Percentiles rank a stretch among this genome's conserved stretches.
Conservation (phyloP, 2,329 filamentous ascomycete genomes). For the Dothideomycetidae sp. region DNA sequence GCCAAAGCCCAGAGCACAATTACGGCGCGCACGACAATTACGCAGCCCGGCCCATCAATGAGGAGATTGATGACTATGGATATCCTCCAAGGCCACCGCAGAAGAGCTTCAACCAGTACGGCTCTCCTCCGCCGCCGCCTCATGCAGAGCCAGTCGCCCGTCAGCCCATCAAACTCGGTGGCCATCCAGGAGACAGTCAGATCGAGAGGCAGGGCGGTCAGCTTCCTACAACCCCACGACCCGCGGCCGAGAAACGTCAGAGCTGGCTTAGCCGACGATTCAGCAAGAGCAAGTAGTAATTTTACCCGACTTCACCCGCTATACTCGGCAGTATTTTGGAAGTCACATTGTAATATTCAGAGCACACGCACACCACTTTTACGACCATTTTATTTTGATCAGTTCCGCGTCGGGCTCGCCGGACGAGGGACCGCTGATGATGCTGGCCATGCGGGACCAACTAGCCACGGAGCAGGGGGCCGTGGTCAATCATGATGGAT, state of each 20-base stretch:
- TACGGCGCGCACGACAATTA: slow-evolving; percentile 26
- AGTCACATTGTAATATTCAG: too few species aligned
- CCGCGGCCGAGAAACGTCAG: slow-evolving; percentile 55
- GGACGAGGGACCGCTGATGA: too few species aligned
- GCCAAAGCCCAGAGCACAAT: slow-evolving; percentile 29
- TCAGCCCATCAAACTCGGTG: slow-evolving; percentile 13
- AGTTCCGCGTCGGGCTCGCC: too few species aligned
- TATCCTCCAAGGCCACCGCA: slow-evolving; percentile 4
- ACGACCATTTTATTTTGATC: too few species aligned
- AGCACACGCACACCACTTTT: too few species aligned
- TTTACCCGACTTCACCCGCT: too few species aligned
- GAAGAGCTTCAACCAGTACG: slow-evolving; percentile 3
- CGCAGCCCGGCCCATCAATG: slow-evolving; percentile 21
- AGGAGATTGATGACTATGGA: slow-evolving; percentile 20
- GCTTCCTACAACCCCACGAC: slow-evolving; percentile 13
- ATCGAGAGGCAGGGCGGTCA: slow-evolving; percentile 13
- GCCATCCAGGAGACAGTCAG: slow-evolving; percentile 8
- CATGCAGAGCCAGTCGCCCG: slow-evolving; percentile 1
- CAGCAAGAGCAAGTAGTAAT: slow-evolving; percentile 44
- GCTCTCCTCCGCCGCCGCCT: slow-evolving; percentile 8
- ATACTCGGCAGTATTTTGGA: too few species aligned
- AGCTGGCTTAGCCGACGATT: slow-evolving; percentile 80
- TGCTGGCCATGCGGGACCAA: too few species aligned
- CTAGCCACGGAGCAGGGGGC: too few species aligned
- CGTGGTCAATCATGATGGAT: too few species aligned